Evolutionary conservation across 371 early-diverging fungal species (phyloP), one percentile per base, ranked within the genome.

Genomic region (Parasitella parasitica): DNA sequence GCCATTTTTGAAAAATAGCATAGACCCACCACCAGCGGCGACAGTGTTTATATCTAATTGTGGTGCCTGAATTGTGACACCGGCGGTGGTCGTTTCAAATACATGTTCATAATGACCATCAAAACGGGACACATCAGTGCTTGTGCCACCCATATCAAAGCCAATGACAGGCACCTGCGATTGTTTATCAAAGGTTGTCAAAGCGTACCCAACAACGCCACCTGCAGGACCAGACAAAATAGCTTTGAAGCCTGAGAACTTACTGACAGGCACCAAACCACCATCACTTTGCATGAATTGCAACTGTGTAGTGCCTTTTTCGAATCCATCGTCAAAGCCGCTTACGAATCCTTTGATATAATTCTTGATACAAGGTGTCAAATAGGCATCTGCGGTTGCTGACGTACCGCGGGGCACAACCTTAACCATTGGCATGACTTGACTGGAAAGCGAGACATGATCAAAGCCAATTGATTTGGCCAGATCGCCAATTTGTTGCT

Each of bases 231-330:
- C 98, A 0, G 94, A 94, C 7, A 98, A 80, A 27, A 98, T 94
- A 1, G 97, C 97, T 9, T 85, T 81, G 43, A 94, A 87, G 1
- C 98, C 98, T 4, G 88, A 86, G 67, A 97, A 96, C 49, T 82
- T 76, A 48, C 83, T 76, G 6, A 94, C 94, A 11, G 94, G 91
- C 0, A 91, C 89, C 2, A 98, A 75, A 1, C 97, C 98, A 60
- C 98, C 98, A 70, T 97, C 97, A 52, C 90, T 89, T 73, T 95
- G 96, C 98, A 98, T 98, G 71, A 98, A 97, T 70, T 94, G 94
- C 30, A 96, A 76, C 11, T 86, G 81, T 7, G 91, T 91, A 6
- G 82, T 80, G 20, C 75, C 64, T 0, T 59, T 64, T 27, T 72
- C 57, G 26, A 91, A 76, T 9, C 87, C 85, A 32, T 85, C 86